phyloP scores from a whole-genome alignment of 106 monocot species.

The Triglochin maritima region DNA sequence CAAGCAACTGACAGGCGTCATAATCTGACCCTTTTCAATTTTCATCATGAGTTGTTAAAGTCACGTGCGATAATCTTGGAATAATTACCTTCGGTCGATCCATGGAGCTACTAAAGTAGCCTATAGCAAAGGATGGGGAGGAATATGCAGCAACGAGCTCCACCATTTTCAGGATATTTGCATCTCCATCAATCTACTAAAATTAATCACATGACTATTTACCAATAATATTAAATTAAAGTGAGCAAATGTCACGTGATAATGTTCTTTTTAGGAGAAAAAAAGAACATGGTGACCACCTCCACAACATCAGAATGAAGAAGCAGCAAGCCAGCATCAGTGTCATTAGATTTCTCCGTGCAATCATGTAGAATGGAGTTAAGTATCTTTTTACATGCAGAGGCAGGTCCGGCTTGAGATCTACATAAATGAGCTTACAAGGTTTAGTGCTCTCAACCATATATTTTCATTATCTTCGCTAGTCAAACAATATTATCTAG shows the following conservation, averaged over 20 bases:
- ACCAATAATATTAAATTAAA: neutral
- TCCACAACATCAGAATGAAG: constrained; percentile 63
- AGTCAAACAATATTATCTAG: neutral
- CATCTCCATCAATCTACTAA: constrained; percentile 23
- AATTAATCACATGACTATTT: constrained; percentile 1
- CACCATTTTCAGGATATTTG: constrained; percentile 31
- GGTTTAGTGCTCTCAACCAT: too few species aligned
- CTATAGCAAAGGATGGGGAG: constrained; percentile 72
- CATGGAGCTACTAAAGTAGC: constrained; percentile 78
- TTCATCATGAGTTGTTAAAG: neutral
- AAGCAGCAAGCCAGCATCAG: constrained; percentile 77
- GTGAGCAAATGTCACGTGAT: neutral
- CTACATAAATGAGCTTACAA: constrained; percentile 11
- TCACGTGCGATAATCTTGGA: neutral
- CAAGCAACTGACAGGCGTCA: too few species aligned
- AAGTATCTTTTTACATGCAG: constrained; percentile 61
- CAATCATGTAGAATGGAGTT: constrained; percentile 24
- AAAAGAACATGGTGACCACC: constrained; percentile 24
- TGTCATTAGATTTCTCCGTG: constrained; percentile 31
- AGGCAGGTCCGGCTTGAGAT: constrained; percentile 61
- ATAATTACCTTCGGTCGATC: constrained; percentile 54
- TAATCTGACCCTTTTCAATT: too few species aligned
- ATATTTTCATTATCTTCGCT: neutral
- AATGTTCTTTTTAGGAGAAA: neutral
- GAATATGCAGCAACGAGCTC: constrained; percentile 88